Conservation (phyloP, 2,329 filamentous ascomycete genomes). For the Fonsecaea erecta region DNA sequence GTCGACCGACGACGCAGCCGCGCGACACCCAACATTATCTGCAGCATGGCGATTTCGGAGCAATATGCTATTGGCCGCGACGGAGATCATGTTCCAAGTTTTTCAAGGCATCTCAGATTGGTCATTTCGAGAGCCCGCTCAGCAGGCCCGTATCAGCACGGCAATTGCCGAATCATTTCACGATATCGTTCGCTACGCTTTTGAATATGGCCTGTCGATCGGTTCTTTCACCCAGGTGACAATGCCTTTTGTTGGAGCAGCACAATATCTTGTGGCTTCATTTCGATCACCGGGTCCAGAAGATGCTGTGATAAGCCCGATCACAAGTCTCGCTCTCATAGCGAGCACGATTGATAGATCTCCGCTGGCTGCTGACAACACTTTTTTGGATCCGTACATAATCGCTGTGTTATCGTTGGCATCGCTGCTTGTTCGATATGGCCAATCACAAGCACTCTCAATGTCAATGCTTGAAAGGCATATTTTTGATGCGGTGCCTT, state of each 20-base stretch:
- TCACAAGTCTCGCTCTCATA: constrained; percentile 71
- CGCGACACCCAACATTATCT: constrained; percentile 5
- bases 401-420: constrained; percentile 68
- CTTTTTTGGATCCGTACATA: constrained; percentile 68
- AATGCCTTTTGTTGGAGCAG: constrained; percentile 70
- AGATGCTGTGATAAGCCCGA: constrained; percentile 75
- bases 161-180: constrained; percentile 72
- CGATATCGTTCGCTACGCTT: constrained; percentile 72
- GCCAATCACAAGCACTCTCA: constrained; percentile 66
- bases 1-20: neutral
- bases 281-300: constrained; percentile 74
- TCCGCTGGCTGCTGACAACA: constrained; percentile 42
- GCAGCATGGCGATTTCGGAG: constrained; percentile 58
- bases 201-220: constrained; percentile 70
- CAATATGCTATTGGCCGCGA: constrained; percentile 66
- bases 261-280: constrained; percentile 74
- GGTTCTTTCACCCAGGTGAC: constrained; percentile 59
- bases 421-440: constrained; percentile 71
- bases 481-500: constrained; percentile 72
- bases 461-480: constrained; percentile 73
- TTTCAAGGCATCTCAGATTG: constrained; percentile 85
- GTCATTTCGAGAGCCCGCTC: constrained; percentile 73
- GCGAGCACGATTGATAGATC: constrained; percentile 52
- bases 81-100: constrained; percentile 76
- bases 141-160: constrained; percentile 70